A percentile compares a stretch with the other conserved stretches of the same genome.
Evolutionary conservation across 1,284 basidiomycete genomes (phyloP).

Genomic region (Vanrija pseudolonga): DNA sequence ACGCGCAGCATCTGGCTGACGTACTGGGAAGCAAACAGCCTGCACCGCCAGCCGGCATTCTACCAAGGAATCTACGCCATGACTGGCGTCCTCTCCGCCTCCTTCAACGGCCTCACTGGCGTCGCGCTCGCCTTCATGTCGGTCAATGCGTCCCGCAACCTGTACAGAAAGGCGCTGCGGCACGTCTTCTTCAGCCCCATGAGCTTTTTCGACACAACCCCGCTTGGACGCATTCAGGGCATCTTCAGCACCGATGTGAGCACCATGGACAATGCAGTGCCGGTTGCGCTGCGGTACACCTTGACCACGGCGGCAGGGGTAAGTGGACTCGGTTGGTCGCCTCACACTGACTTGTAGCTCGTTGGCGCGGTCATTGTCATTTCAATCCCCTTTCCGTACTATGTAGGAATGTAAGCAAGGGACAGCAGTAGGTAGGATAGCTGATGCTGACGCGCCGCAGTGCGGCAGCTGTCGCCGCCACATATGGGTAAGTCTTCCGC

Average conservation of each 20-base stretch:
- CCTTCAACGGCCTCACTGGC: constrained; percentile 60
- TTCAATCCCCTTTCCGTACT: constrained; percentile 23
- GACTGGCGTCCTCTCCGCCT: constrained; percentile 54
- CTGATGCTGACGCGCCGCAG: too few relatives aligned
- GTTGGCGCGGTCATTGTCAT: constrained; percentile 5
- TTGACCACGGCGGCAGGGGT: neutral
- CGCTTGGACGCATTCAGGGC: constrained; percentile 55
- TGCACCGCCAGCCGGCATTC: constrained; percentile 48
- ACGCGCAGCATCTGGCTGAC: constrained; percentile 64
- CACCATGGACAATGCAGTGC: constrained; percentile 5
- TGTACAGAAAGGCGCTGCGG: constrained; percentile 49
- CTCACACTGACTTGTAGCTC: constrained; percentile 21
- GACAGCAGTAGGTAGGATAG: too few relatives aligned
- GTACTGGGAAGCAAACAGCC: constrained; percentile 63
- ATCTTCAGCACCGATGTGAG: neutral
- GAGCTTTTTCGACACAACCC: constrained; percentile 66
- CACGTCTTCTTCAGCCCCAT: constrained; percentile 65
- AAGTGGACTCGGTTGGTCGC: neutral
- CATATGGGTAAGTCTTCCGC: too few relatives aligned
- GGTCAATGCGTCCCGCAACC: neutral
- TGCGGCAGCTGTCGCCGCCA: too few relatives aligned
- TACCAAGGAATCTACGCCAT: constrained; percentile 69
- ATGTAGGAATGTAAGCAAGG: constrained; percentile 16
- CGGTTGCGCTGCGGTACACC: neutral
- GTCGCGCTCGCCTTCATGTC: constrained; percentile 22